Evolutionary conservation across 371 early-diverging fungal genomes (phyloP), one percentile per base, ranked within the genome.

Genomic region (Polyrhizophydium stewartii): DNA sequence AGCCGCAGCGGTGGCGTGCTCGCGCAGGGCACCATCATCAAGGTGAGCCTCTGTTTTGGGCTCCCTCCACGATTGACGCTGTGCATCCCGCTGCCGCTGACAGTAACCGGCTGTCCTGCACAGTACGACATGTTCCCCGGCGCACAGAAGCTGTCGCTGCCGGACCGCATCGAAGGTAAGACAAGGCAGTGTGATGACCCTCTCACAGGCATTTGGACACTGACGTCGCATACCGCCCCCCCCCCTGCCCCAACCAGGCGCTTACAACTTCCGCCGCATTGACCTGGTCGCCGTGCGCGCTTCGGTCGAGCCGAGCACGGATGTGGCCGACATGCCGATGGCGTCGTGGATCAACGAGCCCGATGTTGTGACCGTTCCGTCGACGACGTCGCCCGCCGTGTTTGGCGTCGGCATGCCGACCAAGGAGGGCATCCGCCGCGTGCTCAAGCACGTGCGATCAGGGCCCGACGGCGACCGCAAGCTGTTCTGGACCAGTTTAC

Each of bases 371-470:
- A n/a, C n/a, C 41, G 56, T 22, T 17, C 38, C 43, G 28, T 55
- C 40, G 19, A 7, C 52, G 13, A 67, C 84, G n/a, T 85, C 73
- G 55, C 27, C 46, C 30, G 33, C 47, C 21, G 70, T 86, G 24
- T 85, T 74, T 55, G 88, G 88, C 13, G 76, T 82, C 58, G 87
- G 82, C 5, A 86, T 85, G 87, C 87, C 87, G 5, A 77, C 81
- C 12, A 85, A 79, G 55, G 80, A 83, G 52, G 87, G 79, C 0
- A 84, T 88, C 40, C 72, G 71, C 55, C 63, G 66, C 0, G 79
- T 85, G 0, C 56, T 85, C 25, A 61, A 72, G 1, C 56, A 71
- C 1, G 74, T 85, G 65, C 59, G 72, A 60, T 85, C 84, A 17
- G 83, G 81, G 3, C 84, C 84, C 16, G 64, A 56, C 22, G 85